Evolutionary conservation across 768 basidiomycete species (phyloP).

Genomic region (Sistotremastrum suecicum): DNA sequence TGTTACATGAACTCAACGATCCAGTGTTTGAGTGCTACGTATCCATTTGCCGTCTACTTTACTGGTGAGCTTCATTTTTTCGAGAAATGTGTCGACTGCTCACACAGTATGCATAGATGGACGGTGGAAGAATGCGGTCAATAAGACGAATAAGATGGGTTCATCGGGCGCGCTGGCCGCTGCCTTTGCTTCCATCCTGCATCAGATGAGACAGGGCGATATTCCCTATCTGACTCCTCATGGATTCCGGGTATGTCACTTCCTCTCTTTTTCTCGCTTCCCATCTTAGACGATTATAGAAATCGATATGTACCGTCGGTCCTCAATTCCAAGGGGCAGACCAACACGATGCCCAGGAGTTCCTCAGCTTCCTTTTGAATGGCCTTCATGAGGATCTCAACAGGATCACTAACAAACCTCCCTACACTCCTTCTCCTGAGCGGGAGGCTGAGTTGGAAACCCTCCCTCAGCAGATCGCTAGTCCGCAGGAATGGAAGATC

Average conservation of each 20-base stretch:
- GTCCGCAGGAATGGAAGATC: constrained; percentile 84
- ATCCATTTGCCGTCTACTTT: constrained; percentile 89
- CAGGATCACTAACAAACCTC: constrained; percentile 60
- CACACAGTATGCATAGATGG: constrained; percentile 33
- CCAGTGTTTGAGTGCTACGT: constrained; percentile 90
- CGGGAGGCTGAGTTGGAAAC: constrained; percentile 82
- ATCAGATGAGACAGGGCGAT: constrained; percentile 80
- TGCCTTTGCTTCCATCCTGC: constrained; percentile 72
- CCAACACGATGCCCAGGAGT: constrained; percentile 98
- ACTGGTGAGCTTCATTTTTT: constrained; percentile 39
- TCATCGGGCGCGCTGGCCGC: constrained; percentile 71
- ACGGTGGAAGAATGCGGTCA: constrained; percentile 71
- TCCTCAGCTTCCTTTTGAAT: constrained; percentile 86
- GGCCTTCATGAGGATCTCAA: constrained; percentile 85
- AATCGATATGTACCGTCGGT: constrained; percentile 42
- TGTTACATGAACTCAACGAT: constrained; percentile 99
- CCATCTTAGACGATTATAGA: constrained; percentile 20
- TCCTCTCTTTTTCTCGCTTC: neutral
- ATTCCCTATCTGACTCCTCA: constrained; percentile 71
- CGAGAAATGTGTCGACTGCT: neutral
- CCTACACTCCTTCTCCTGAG: constrained; percentile 50
- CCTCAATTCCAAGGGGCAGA: constrained; percentile 72
- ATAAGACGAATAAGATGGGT: constrained; percentile 74
- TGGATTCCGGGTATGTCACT: constrained; percentile 60
- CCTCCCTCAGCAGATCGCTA: constrained; percentile 75